phyloP scores from a whole-genome alignment of 2,329 filamentous ascomycete species.

The Pyrenochaeta sp. region DNA sequence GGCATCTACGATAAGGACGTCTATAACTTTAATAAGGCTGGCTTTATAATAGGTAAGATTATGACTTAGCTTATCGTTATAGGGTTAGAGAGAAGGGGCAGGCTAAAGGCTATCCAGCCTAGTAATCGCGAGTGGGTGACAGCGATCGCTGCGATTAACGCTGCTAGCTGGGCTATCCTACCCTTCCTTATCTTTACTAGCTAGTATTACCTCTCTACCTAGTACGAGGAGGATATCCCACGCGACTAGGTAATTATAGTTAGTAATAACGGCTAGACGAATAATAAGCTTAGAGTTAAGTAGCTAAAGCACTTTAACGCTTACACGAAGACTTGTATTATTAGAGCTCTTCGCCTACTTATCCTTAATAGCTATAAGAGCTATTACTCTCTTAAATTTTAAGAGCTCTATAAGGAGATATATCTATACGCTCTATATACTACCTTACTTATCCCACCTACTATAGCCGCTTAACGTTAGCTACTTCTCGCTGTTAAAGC shows the following conservation, averaged over 20 bases:
- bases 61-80: too few species aligned
- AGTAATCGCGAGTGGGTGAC: too few species aligned
- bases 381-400: constrained; percentile 20
- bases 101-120: constrained; percentile 22
- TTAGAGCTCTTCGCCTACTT: too few species aligned
- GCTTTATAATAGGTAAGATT: too few species aligned
- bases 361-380: constrained; percentile 4
- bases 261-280: constrained; percentile 47
- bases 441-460: constrained; percentile 41
- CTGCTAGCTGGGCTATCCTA: constrained; percentile 6
- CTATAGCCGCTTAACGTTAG: constrained; percentile 50
- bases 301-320: constrained; percentile 51
- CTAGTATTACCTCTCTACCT: constrained; percentile 6
- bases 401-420: constrained; percentile 38
- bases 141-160: not conserved
- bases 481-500: constrained; percentile 46
- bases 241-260: constrained; percentile 38
- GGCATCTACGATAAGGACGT: too few species aligned
- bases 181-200: constrained; percentile 27
- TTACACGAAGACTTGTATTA: constrained; percentile 25
- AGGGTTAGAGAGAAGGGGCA: too few species aligned
- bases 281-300: constrained; percentile 43
- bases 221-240: constrained; percentile 10
- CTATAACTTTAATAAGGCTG: too few species aligned
- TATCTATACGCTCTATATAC: constrained; percentile 36